Evolutionary conservation across 2,329 filamentous ascomycete species (phyloP).

Genomic region (Botrytis elliptica): DNA sequence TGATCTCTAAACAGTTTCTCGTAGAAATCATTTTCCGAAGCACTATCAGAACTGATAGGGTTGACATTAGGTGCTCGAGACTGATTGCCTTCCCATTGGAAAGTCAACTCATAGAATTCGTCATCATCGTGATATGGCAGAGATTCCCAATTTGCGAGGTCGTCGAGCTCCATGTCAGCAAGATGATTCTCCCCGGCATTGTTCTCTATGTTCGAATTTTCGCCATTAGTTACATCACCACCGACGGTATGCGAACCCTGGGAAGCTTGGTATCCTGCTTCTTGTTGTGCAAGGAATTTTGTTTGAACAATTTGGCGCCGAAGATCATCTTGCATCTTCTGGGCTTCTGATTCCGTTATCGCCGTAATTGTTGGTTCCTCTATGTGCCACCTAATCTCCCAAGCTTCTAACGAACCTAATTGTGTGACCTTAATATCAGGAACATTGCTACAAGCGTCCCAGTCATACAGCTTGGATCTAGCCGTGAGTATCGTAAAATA

Average conservation of each 20-base stretch:
- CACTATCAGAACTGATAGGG: background rate
- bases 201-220: background rate
- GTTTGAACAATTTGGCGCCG: background rate
- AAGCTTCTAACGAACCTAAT: background rate
- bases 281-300: background rate
- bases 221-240: background rate
- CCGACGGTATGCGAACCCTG: background rate
- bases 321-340: background rate
- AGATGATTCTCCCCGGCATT: too few relatives aligned
- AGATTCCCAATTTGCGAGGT: background rate
- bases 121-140: background rate
- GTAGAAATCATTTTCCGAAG: background rate
- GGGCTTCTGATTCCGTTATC: background rate
- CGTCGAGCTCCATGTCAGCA: background rate
- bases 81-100: background rate
- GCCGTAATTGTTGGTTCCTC: background rate
- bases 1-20: background rate
- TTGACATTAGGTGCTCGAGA: too few relatives aligned
- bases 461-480: background rate
- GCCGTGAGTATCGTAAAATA: background rate
- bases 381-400: background rate
- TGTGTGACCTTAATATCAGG: background rate
- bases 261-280: background rate
- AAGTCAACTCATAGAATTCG: background rate
- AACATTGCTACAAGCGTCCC: background rate